Conservation (phyloP, 805 yeast species). For the Kluyveromyces aestuarii region DNA sequence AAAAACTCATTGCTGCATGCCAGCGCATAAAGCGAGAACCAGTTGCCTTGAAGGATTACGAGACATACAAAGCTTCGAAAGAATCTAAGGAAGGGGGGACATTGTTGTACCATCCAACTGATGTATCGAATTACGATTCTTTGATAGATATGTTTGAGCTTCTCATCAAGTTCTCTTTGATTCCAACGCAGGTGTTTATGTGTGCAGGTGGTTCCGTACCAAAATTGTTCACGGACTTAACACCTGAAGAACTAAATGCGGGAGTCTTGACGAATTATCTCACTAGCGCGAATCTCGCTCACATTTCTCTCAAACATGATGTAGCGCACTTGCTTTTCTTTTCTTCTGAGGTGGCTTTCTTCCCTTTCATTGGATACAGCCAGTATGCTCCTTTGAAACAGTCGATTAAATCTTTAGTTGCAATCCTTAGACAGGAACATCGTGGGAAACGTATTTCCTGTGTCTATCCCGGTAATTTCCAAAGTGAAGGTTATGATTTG, state of each 20-base stretch:
- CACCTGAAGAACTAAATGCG: conserved; percentile 43
- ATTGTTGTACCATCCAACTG: conserved; percentile 47
- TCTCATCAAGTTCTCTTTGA: conserved; percentile 19
- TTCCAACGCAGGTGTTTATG: conserved; percentile 68
- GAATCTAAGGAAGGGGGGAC: conserved; percentile 14
- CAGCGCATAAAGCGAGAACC: conserved; percentile 28
- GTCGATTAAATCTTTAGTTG: conserved; percentile 68
- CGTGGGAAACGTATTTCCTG: conserved; percentile 62
- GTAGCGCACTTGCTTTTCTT: conserved; percentile 43
- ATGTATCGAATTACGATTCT: conserved; percentile 47
- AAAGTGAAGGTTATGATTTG: conserved; percentile 73
- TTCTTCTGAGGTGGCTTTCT: conserved; percentile 75
- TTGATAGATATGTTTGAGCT: conserved; percentile 30
- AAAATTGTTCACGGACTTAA: conserved; percentile 62
- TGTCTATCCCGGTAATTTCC: conserved; percentile 83
- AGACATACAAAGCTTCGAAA: conserved; percentile 15
- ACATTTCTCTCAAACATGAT: conserved; percentile 44
- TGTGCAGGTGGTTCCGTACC: conserved; percentile 88
- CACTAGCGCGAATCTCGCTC: conserved; percentile 65
- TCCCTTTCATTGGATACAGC: conserved; percentile 83
- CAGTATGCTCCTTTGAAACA: conserved; percentile 88
- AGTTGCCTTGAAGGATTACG: conserved; percentile 4
- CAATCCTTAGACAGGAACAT: conserved; percentile 76
- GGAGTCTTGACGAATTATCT: conserved; percentile 66
- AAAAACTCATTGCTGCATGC: conserved; percentile 45